phyloP scores from a whole-genome alignment of 1,284 basidiomycete species.

The Mycosarcoma mackinlayi region DNA sequence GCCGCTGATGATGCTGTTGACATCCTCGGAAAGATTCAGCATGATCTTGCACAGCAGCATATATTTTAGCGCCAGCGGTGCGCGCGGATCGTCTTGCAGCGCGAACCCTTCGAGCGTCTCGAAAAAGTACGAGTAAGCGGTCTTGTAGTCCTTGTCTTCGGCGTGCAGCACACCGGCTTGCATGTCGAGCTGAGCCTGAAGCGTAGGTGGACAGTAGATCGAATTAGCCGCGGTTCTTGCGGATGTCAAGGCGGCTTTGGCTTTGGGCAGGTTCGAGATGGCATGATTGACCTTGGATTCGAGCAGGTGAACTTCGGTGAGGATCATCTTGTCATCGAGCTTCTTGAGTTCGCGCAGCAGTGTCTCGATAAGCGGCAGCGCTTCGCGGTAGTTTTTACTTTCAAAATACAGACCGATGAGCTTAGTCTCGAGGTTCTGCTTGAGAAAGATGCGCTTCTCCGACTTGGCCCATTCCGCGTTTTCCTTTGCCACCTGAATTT shows the following conservation, averaged over 20 bases:
- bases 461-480: conserved; percentile 92
- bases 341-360: conserved; percentile 90
- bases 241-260: conserved; percentile 93
- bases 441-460: conserved; percentile 94
- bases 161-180: conserved; percentile 92
- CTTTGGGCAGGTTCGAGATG: conserved; percentile 88
- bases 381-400: conserved; percentile 80
- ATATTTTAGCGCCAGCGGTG: conserved; percentile 91
- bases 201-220: conserved; percentile 93
- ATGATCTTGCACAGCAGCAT: conserved; percentile 98
- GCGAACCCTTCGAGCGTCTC: conserved; percentile 94
- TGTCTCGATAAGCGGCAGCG: conserved; percentile 83
- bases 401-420: conserved; percentile 86
- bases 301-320: conserved; percentile 94
- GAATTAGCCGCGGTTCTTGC: conserved; percentile 94
- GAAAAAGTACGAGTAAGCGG: conserved; percentile 96
- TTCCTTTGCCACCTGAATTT: conserved; percentile 86
- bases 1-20: conserved; percentile 83
- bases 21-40: conserved; percentile 93
- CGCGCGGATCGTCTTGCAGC: conserved; percentile 71
- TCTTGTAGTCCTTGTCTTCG: conserved; percentile 97
- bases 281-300: conserved; percentile 92
- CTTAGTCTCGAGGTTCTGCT: conserved; percentile 91
- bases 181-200: conserved; percentile 91
- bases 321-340: conserved; percentile 96